Evolutionary conservation across 2,329 filamentous ascomycete species (phyloP), one percentile per base, ranked within the genome.

Genomic region (Aspergillus nomiae): DNA sequence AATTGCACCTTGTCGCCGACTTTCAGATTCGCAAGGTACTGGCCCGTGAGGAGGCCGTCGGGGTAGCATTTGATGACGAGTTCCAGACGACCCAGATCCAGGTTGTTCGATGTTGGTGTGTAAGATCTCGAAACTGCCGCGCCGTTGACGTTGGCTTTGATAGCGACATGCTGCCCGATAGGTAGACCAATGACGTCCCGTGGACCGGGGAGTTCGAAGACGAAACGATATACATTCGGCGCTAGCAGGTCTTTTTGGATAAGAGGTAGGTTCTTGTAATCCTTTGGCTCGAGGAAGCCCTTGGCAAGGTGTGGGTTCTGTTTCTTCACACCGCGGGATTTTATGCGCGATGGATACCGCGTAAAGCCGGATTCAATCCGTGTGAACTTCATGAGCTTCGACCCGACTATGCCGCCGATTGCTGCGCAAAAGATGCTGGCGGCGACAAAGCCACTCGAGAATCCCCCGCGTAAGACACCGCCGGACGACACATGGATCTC

Each of bases 121-220:
- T 87, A 87, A 0, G 84, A 86, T 4, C 85, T 77, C 2, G 77
- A 73, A 16, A 87, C 80, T 1, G 73, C 67, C 62, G 84, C 74
- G 8, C 81, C 82, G 46, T 83, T 75, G 8, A 86, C 70, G 2
- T 72, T 74, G 1, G 83, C 82, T 60, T 81, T 80, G 62, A 87
- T 83, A 50, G 84, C 78, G 4, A 87, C 79, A 66, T 87, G 85
- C 67, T 87, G 85, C 10, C 85, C 85, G 8, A 82, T 84, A 0
- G 85, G 86, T 9, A 87, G 77, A 5, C 85, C 85, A 2, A 87
- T 78, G 0, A 85, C 75, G 2, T 80, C 78, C 5, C 70, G 67
- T 0, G 73, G 66, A 0, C 74, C 76, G 0, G 85, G 85, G 1
- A 87, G 78, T 26, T 77, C 73, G 41, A 87, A 86, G 11, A 77